Conservation (phyloP, 2,329 filamentous ascomycete species). For the Aureobasidium sp. region DNA sequence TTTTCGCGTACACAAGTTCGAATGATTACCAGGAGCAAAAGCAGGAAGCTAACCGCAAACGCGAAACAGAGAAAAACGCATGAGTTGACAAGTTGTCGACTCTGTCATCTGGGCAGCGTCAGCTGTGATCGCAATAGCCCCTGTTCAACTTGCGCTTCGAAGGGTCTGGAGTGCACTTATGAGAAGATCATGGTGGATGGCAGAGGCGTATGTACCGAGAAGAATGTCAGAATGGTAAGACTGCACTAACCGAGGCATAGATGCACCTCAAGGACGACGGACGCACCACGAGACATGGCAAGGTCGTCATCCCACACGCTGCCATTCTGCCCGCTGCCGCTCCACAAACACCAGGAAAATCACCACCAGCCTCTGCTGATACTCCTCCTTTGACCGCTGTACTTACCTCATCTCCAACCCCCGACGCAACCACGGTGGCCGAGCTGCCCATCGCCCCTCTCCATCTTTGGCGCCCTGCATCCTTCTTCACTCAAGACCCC, state of each 20-base stretch:
- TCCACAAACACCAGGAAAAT: too few species aligned
- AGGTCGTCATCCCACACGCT: not conserved
- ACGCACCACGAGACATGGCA: not conserved
- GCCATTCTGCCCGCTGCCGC: too few species aligned
- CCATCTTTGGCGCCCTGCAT: not conserved
- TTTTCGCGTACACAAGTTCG: not conserved
- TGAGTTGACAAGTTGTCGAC: not conserved
- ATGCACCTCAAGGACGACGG: not conserved
- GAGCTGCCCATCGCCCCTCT: not conserved
- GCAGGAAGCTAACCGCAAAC: not conserved
- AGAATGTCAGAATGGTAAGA: not conserved
- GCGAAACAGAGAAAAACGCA: not conserved
- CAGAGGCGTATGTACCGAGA: not conserved
- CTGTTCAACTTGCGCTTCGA: not conserved
- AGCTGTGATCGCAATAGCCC: not conserved
- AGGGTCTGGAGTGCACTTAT: not conserved
- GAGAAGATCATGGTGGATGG: not conserved
- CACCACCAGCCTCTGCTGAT: too few species aligned
- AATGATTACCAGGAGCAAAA: constrained; percentile 5
- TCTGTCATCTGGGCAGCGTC: not conserved
- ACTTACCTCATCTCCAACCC: not conserved
- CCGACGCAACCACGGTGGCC: not conserved
- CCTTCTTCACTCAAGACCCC: not conserved
- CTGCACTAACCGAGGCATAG: not conserved
- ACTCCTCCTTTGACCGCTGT: not conserved